Evolutionary conservation across 805 yeast genomes (phyloP).

Genomic region (Ogataea ramenticola): DNA sequence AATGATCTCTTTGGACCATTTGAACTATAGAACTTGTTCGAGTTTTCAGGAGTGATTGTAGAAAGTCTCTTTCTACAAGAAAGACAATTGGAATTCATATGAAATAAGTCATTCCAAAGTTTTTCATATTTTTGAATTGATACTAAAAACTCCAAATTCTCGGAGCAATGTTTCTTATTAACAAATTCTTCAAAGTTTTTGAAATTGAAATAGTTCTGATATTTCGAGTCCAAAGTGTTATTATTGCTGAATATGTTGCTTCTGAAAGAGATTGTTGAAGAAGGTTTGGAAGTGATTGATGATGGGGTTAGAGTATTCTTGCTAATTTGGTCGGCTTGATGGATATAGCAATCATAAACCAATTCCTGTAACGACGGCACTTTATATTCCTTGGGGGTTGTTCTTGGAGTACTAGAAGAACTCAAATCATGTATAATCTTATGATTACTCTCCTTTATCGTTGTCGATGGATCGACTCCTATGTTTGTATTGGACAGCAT

Average conservation of each 20-base stretch:
- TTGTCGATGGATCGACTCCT: no score
- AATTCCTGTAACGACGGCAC: conserved; percentile 12
- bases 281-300: no score
- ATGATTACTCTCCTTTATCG: background rate
- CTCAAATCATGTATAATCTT: background rate
- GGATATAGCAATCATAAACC: conserved; percentile 5
- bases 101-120: conserved; percentile 10
- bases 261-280: background rate
- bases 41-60: background rate
- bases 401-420: background rate
- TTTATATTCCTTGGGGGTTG: background rate
- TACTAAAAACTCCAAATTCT: conserved; percentile 15
- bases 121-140: conserved; percentile 13
- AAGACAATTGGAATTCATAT: conserved; percentile 3
- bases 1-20: background rate
- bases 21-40: background rate
- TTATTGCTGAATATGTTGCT: background rate
- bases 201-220: conserved; percentile 5
- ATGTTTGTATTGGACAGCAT: no score
- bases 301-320: no score
- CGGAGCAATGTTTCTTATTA: conserved; percentile 11
- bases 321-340: background rate
- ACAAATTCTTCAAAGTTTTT: conserved; percentile 9
- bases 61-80: conserved; percentile 3
- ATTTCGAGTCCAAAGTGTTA: background rate